Percentiles rank a stretch among this genome's conserved stretches.
Evolutionary conservation across 1,139 yeast species (phyloP).

Genomic region (Spathaspora sp.): DNA sequence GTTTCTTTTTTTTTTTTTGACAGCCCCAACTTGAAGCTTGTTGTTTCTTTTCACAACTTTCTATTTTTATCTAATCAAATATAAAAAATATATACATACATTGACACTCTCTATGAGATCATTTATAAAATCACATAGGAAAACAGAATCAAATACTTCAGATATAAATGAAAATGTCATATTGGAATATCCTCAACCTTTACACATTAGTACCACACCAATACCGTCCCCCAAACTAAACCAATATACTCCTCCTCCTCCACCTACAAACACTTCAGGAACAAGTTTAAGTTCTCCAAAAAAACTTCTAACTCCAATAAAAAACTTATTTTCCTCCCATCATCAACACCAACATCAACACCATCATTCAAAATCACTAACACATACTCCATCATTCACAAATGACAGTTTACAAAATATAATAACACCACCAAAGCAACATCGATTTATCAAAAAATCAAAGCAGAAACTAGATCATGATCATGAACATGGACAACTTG

Average conservation of each 20-base stretch:
- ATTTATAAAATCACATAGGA: slow-evolving; percentile 46
- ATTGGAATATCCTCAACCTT: slow-evolving; percentile 7
- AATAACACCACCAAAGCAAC: slow-evolving; percentile 5
- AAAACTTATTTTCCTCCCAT: slow-evolving; percentile 33
- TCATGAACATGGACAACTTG: not conserved
- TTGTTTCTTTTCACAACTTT: too few relatives aligned
- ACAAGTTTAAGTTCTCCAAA: slow-evolving; percentile 38
- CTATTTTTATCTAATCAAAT: not conserved
- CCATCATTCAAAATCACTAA: slow-evolving; percentile 14
- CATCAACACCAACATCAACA: too few relatives aligned
- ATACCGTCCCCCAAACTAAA: slow-evolving; percentile 23
- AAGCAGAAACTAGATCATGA: not conserved
- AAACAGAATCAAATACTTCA: slow-evolving; percentile 22
- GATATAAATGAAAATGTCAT: slow-evolving; percentile 1
- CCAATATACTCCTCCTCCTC: slow-evolving; percentile 27
- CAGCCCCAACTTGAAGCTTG: too few relatives aligned
- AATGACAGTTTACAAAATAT: slow-evolving; percentile 10
- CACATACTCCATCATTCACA: slow-evolving; percentile 10
- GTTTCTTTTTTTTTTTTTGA: too few relatives aligned
- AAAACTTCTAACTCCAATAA: slow-evolving; percentile 43
- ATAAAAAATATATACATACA: not conserved
- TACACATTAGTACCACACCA: slow-evolving; percentile 12
- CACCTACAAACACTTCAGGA: slow-evolving; percentile 13
- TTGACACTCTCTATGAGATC: slow-evolving; percentile 39
- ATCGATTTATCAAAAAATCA: not conserved